Base-by-base conservation (phyloP, 2,329 filamentous ascomycete genomes). In the Apiospora rasikravindrae region DNA sequence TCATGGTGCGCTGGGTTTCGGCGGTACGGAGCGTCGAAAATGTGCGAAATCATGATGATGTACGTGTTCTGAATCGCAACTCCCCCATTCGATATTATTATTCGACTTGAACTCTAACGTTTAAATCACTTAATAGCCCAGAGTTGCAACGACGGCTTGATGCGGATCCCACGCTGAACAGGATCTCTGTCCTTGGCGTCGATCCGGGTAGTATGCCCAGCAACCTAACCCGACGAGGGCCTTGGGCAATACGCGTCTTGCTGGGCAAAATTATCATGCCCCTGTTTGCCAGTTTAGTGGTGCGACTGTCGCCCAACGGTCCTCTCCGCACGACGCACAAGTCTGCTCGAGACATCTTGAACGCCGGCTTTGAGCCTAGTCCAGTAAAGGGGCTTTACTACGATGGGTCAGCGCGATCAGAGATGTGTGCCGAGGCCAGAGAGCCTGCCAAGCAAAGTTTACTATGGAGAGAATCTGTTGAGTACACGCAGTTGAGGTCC, bases 11-110 rank as follows among this genome's bases (percentile, higher is more conserved):
- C 70, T n/a, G 79, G 77, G 1, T 74, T 74, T 49, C 71, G 79
- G 42, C 77, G 79, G 6, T 80, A 80, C 67, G 78, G 73, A 0
- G 79, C 79, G 1, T 42, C 75, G 1, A 80, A 80, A 69, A 69
- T 81, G 13, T 80, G 74, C 64, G 26, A 71, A 16, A 53, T 78
- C 4, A 79, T 79, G 78, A 79, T 81, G 77, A 73, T 75, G 73
- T 75, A 76, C 49, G 73, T 75, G 76, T 49, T 57, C 67, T 5
- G 10, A n/a, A 19, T 29, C 6, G 26, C 49, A 4, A 19, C 10
- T 49, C 29, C 45, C 13, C 0, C 26, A 4, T 2, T 10, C 24
- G n/a, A n/a, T n/a, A 13, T 26, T 24, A 14, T 11, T 16, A 4
- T 11, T 22, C 6, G 2, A 29, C 24, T 53, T 26, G 24, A 16